Percentiles rank a stretch among this genome's conserved stretches.
Evolutionary conservation across 306 rosid genomes (phyloP).

Genomic region (Psophocarpus tetragonolobus): DNA sequence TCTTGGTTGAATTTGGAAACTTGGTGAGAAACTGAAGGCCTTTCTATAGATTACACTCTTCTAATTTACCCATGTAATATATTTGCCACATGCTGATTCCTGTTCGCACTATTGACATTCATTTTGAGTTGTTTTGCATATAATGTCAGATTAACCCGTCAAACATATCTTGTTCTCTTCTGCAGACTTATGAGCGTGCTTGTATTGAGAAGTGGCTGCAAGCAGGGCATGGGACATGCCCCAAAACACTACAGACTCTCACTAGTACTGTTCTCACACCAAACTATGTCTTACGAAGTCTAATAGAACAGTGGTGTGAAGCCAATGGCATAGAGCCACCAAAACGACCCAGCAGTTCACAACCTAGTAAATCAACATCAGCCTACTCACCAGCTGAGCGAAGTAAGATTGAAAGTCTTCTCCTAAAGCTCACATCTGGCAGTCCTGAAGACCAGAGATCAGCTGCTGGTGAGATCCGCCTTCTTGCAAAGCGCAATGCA

Average conservation of each 20-base stretch:
- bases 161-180: slow-evolving; percentile 34
- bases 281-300: slow-evolving; percentile 87
- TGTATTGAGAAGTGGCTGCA: slow-evolving; percentile 96
- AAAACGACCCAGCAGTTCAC: slow-evolving; percentile 70
- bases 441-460: slow-evolving; percentile 81
- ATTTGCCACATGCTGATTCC: slow-evolving; percentile 13
- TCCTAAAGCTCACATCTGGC: slow-evolving; percentile 65
- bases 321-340: slow-evolving; percentile 94
- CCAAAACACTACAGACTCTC: slow-evolving; percentile 87
- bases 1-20: slow-evolving; percentile 7
- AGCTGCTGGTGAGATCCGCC: slow-evolving; percentile 97
- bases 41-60: not conserved
- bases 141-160: slow-evolving; percentile 19
- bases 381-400: slow-evolving; percentile 82
- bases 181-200: slow-evolving; percentile 95
- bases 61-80: slow-evolving; percentile 6
- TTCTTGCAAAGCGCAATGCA: slow-evolving; percentile 94
- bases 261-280: slow-evolving; percentile 82
- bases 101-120: slow-evolving; percentile 6
- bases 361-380: slow-evolving; percentile 60
- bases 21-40: slow-evolving; percentile 22
- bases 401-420: slow-evolving; percentile 67
- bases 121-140: slow-evolving; percentile 28
- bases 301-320: slow-evolving; percentile 99
- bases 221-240: slow-evolving; percentile 88